Evolutionary conservation across 2,329 filamentous ascomycete genomes (phyloP), one percentile per base, ranked within the genome.

Genomic region (Monosporascus sp.): DNA sequence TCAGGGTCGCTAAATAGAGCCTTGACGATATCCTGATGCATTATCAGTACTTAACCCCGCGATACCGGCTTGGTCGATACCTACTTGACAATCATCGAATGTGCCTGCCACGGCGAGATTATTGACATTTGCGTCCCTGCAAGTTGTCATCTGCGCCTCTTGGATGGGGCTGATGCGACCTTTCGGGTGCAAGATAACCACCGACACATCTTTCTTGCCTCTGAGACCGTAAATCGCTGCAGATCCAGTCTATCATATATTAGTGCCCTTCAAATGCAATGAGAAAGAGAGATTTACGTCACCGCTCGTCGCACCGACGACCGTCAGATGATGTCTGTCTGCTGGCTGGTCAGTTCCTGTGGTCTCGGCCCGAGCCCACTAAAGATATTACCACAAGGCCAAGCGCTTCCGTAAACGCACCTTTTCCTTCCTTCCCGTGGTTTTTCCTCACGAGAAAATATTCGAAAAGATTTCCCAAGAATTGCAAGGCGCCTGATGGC

Each of bases 71-170:
- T 11, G 11, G 9, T 35, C 31, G 31, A 35, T 35, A 11, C 31
- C 11, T 35, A 35, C 31, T 35, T 35, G 93, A 73, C 94, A 97
- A 68, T 97, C 91, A 66, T 97, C 93, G 68, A 97, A 97, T 0
- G 90, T 95, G 53, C 93, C 94, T 48, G 88, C 84, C 14, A 97
- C 88, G 50, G 89, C 85, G 47, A 97, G 75, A 71, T 96, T 96
- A 78, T 97, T 90, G 37, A 97, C 92, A 67, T 97, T 97, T 54
- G 81, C 75, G 69, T 97, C 94, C 41, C 90, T 76, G 27, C 94
- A 89, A 0, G 93, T 97, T 1, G 92, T 97, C 94, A 97, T 97
- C 75, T 97, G 94, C 5, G 89, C 88, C 72, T 97, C 90, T 71
- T 97, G 94, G 53, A 97, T 88, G 15, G 91, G 89, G 68, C 87